phyloP scores from a whole-genome alignment of 768 basidiomycete species.

The Coprinopsis strossmayeri region DNA sequence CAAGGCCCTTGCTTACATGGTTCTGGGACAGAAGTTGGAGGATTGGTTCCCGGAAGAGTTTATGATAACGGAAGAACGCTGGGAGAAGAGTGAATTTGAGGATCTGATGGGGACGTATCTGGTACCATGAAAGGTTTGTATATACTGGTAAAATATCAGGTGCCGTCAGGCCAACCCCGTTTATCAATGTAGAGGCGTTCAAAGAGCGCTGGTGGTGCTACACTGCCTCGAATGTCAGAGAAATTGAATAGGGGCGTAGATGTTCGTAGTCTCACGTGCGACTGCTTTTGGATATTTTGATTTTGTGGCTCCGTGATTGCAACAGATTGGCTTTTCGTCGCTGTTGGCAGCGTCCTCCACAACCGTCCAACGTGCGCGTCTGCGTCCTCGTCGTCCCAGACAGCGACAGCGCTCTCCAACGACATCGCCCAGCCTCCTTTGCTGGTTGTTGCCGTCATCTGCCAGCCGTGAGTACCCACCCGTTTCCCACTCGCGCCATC shows the following conservation, averaged over 20 bases:
- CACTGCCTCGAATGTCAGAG: too few relatives aligned
- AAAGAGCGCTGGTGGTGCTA: background rate
- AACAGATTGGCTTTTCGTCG: conserved; percentile 28
- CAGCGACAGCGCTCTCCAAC: background rate
- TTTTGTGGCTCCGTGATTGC: conserved; percentile 30
- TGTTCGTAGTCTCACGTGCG: conserved; percentile 14
- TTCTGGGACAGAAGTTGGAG: conserved; percentile 29
- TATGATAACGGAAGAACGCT: conserved; percentile 40
- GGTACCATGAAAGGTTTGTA: conserved; percentile 1
- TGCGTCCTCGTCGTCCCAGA: conserved; percentile 8
- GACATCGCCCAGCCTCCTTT: conserved; percentile 8
- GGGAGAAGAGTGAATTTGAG: conserved; percentile 38
- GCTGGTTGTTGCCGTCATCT: background rate
- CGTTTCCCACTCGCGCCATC: conserved; percentile 1
- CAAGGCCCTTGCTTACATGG: conserved; percentile 52
- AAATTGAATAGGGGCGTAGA: too few relatives aligned
- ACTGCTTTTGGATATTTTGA: conserved; percentile 25
- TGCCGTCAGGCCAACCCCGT: background rate
- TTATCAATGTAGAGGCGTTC: background rate
- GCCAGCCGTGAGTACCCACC: conserved; percentile 5
- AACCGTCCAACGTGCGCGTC: conserved; percentile 5
- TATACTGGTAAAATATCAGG: background rate
- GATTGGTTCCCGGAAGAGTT: conserved; percentile 45
- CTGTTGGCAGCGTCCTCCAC: conserved; percentile 25
- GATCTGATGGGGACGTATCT: conserved; percentile 18